Evolutionary conservation across 495 filamentous ascomycete species (phyloP).

Genomic region (Pseudoneurospora amorphoporcata): DNA sequence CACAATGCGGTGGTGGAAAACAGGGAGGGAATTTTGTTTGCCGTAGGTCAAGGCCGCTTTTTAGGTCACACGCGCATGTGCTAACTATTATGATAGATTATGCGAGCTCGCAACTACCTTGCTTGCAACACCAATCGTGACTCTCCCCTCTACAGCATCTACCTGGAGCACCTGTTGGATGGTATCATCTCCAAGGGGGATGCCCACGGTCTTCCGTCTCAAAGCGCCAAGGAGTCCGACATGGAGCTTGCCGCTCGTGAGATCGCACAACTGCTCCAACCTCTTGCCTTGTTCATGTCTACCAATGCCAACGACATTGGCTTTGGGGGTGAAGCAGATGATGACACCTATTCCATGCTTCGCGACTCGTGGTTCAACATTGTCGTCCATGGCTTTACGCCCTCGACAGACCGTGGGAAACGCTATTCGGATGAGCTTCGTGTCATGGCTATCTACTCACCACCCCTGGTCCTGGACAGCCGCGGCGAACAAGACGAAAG

Average conservation of each 20-base stretch:
- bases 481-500: slow-evolving; percentile 82
- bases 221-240: slow-evolving; percentile 57
- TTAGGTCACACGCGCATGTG: background rate
- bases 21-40: slow-evolving; percentile 45
- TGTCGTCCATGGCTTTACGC: slow-evolving; percentile 81
- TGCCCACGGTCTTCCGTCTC: slow-evolving; percentile 38
- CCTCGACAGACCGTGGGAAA: slow-evolving; percentile 55
- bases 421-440: slow-evolving; percentile 62
- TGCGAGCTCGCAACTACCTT: slow-evolving; percentile 66
- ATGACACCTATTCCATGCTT: slow-evolving; percentile 57
- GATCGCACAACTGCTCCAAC: slow-evolving; percentile 73
- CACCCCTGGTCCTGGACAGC: slow-evolving; percentile 72
- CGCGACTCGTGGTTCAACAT: slow-evolving; percentile 98
- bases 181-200: slow-evolving; percentile 86
- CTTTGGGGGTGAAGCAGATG: slow-evolving; percentile 35
- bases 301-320: slow-evolving; percentile 38
- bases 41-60: slow-evolving; percentile 43
- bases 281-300: slow-evolving; percentile 67
- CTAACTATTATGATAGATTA: slow-evolving; percentile 37
- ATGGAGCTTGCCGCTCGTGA: slow-evolving; percentile 70
- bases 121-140: slow-evolving; percentile 54
- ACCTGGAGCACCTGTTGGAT: slow-evolving; percentile 74
- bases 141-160: slow-evolving; percentile 66
- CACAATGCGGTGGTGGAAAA: slow-evolving; percentile 61
- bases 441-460: slow-evolving; percentile 73